Evolutionary conservation across 2,329 filamentous ascomycete species (phyloP).

Genomic region (Tolypocladium album): DNA sequence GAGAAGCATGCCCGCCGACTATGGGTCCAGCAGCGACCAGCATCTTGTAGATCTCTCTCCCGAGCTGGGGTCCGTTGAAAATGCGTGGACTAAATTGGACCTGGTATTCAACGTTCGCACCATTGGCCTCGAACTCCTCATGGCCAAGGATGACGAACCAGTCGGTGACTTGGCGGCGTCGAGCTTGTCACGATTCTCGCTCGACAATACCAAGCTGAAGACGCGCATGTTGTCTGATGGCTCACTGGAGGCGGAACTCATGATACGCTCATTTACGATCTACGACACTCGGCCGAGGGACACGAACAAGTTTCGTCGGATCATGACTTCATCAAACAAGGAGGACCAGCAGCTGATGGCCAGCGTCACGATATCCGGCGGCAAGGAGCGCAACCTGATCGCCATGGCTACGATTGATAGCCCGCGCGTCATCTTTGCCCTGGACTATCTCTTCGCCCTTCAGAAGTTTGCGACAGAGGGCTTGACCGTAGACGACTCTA

Average conservation of each 20-base stretch:
- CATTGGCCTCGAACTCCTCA: conserved; percentile 78
- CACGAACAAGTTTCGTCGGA: conserved; percentile 92
- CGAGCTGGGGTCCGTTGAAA: conserved; percentile 56
- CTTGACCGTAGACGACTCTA: conserved; percentile 48
- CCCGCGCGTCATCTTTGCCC: conserved; percentile 83
- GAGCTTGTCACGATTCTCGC: conserved; percentile 85
- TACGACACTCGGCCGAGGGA: conserved; percentile 81
- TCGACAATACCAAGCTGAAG: conserved; percentile 88
- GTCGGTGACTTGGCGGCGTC: conserved; percentile 68
- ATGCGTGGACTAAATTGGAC: conserved; percentile 88
- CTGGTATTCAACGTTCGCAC: conserved; percentile 82
- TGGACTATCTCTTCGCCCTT: conserved; percentile 90
- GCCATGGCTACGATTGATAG: conserved; percentile 92
- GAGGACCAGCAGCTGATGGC: conserved; percentile 98
- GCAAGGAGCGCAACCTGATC: conserved; percentile 70
- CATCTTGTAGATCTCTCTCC: conserved; percentile 48
- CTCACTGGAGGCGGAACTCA: conserved; percentile 82
- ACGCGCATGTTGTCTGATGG: conserved; percentile 86
- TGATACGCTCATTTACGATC: conserved; percentile 92
- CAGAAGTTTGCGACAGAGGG: conserved; percentile 72
- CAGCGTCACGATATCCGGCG: conserved; percentile 83
- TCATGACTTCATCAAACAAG: conserved; percentile 95
- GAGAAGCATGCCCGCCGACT: conserved; percentile 25
- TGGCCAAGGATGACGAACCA: conserved; percentile 63
- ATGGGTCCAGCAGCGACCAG: conserved; percentile 22